Conservation (phyloP, 305 asterid species). For the Fraxinus nigra region DNA sequence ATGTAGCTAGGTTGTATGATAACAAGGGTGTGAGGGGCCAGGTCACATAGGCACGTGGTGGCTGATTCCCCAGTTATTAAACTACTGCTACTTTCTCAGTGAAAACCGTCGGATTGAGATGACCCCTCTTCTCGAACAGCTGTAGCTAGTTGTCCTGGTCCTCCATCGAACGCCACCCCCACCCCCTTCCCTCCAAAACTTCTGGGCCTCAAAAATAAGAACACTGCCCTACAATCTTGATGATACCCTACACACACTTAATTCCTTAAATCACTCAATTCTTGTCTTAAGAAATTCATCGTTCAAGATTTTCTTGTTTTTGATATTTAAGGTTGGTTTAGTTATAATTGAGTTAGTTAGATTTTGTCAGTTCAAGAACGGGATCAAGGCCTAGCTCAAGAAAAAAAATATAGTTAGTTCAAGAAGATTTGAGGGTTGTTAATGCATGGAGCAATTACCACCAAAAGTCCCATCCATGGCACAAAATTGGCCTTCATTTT, state of each 20-base stretch:
- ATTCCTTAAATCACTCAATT: slow-evolving; percentile 3
- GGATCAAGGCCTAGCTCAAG: background rate
- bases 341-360: background rate
- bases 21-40: background rate
- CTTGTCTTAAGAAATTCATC: slow-evolving; percentile 2
- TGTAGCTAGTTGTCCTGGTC: slow-evolving; percentile 79
- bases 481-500: slow-evolving; percentile 59
- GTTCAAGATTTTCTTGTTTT: background rate
- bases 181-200: slow-evolving; percentile 21
- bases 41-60: slow-evolving; percentile 87
- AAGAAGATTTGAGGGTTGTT: background rate
- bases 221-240: background rate
- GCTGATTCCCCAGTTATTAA: slow-evolving; percentile 40
- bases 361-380: background rate
- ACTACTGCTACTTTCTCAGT: slow-evolving; percentile 29
- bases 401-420: background rate
- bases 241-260: background rate
- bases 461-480: slow-evolving; percentile 66
- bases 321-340: background rate
- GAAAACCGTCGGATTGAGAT: slow-evolving; percentile 31
- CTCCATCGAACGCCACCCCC: slow-evolving; percentile 34
- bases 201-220: slow-evolving; percentile 22
- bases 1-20: no score
- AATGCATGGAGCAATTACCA: slow-evolving; percentile 79
- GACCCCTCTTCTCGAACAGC: slow-evolving; percentile 40